Conservation (phyloP, 192 early-diverging fungal species). For the Pilaira anomala region DNA sequence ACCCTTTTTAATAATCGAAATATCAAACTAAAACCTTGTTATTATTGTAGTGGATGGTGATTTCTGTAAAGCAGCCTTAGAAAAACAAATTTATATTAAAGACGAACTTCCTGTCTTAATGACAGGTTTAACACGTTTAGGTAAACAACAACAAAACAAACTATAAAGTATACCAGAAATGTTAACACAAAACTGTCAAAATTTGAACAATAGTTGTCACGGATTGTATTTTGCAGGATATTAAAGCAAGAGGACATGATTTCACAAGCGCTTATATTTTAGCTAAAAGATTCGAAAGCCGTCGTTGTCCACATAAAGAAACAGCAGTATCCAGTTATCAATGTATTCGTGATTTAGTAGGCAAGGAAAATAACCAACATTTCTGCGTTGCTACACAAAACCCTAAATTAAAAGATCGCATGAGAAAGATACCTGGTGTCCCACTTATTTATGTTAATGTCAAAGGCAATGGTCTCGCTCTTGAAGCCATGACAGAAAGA, state of each 20-base stretch:
- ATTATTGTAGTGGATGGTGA: slow-evolving; percentile 72
- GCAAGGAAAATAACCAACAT: slow-evolving; percentile 70
- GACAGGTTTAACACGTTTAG: slow-evolving; percentile 60
- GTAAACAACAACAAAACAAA: slow-evolving; percentile 39
- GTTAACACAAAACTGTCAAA: not conserved
- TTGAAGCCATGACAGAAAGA: slow-evolving; percentile 70
- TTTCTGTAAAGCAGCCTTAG: slow-evolving; percentile 68
- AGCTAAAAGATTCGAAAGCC: slow-evolving; percentile 70
- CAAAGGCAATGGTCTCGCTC: slow-evolving; percentile 62
- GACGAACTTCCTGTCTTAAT: slow-evolving; percentile 64
- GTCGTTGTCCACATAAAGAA: slow-evolving; percentile 74
- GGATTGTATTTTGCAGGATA: slow-evolving; percentile 68
- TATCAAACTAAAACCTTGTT: slow-evolving; percentile 10
- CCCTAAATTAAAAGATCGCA: slow-evolving; percentile 51
- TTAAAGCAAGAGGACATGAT: slow-evolving; percentile 65
- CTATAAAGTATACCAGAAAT: not conserved
- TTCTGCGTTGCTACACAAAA: slow-evolving; percentile 88
- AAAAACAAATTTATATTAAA: slow-evolving; percentile 60
- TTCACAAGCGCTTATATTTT: slow-evolving; percentile 53
- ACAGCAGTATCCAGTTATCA: slow-evolving; percentile 57
- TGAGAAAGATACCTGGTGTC: slow-evolving; percentile 74
- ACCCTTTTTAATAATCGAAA: no score
- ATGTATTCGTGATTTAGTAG: slow-evolving; percentile 78
- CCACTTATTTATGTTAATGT: slow-evolving; percentile 84
- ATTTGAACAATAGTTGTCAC: slow-evolving; percentile 42